Base-by-base conservation (phyloP, 148 eudicot genomes). In the Gaultheria prostrata region DNA sequence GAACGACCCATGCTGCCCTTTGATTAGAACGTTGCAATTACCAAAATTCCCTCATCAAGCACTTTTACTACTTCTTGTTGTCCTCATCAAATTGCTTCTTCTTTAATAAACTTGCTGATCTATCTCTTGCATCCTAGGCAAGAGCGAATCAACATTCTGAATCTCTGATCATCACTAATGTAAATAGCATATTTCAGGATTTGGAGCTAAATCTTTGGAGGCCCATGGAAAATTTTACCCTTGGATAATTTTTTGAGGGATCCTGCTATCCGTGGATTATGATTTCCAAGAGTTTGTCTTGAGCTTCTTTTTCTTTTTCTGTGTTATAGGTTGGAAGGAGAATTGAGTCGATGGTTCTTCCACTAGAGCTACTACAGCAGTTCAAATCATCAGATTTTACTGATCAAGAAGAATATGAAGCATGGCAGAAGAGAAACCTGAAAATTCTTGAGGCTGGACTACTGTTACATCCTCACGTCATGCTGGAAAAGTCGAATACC, bases 391-490 rank as follows among this genome's bases (percentile, higher is more conserved):
- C 98, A 76, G 99, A 97, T 87, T 97, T 97, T 81, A 85, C 90
- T 74, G 89, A 93, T 86, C 97, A 92, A 80, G 89, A 87, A 89
- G 99, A 97, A 83, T 97, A 93, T 80, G 93, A 91, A 59, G 82
- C 91, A 63, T 97, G 99, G 98, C 98, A 95, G 88, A 92, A 88
- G 88, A 91, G 99, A 83, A 90, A 91, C 88, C 82, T 95, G 76
- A 92, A 90, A 86, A 82, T 95, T 86, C 98, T 97, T 48, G 98
- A 97, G 86, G 99, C 98, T 71, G 99, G 99, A 20, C 98, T 97
- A 51, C 89, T 97, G 70, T 71, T 89, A 83, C 98, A 97, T 83
- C 98, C 99, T 88, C 86, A 87, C 80, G 85, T 90, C 86, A 94
- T 94, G 35, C 86, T 91, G 80, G 99, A 95, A 33, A 92, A 92